Evolutionary conservation across 495 filamentous ascomycete species (phyloP).

Genomic region (Aspergillus sclerotiicarbonarius): DNA sequence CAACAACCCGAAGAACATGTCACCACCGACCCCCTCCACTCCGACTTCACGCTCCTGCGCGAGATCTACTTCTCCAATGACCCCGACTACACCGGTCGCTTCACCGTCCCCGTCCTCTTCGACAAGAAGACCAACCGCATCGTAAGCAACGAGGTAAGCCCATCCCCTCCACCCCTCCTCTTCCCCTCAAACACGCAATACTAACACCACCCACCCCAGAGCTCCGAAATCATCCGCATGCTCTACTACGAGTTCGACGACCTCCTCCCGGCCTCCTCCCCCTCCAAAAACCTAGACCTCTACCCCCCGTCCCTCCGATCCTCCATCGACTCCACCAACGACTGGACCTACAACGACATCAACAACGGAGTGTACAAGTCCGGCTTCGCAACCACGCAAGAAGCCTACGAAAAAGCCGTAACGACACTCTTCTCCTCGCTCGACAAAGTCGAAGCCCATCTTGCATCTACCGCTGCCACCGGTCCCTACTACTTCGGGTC

Average conservation of each 20-base stretch:
- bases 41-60: slow-evolving; percentile 54
- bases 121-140: slow-evolving; percentile 59
- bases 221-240: slow-evolving; percentile 65
- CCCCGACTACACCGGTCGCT: slow-evolving; percentile 57
- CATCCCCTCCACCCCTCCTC: neutral
- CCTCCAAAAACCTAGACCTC: slow-evolving; percentile 60
- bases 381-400: slow-evolving; percentile 71
- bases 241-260: slow-evolving; percentile 73
- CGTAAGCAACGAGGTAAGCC: slow-evolving; percentile 54
- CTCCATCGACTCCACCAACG: slow-evolving; percentile 72
- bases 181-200: neutral
- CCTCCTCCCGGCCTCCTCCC: slow-evolving; percentile 52
- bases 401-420: slow-evolving; percentile 72
- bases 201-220: slow-evolving; percentile 21
- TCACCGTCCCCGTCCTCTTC: slow-evolving; percentile 62
- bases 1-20: slow-evolving; percentile 57
- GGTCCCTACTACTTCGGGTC: slow-evolving; percentile 69
- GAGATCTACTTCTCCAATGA: slow-evolving; percentile 62
- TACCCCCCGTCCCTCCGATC: slow-evolving; percentile 57
- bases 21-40: slow-evolving; percentile 51
- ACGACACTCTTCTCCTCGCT: slow-evolving; percentile 66
- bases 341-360: slow-evolving; percentile 79
- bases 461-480: slow-evolving; percentile 40
- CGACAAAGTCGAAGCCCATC: slow-evolving; percentile 66
- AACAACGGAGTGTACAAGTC: slow-evolving; percentile 87